Base-by-base conservation (phyloP, 805 yeast species). In the Diddensiella transvaalensis region DNA sequence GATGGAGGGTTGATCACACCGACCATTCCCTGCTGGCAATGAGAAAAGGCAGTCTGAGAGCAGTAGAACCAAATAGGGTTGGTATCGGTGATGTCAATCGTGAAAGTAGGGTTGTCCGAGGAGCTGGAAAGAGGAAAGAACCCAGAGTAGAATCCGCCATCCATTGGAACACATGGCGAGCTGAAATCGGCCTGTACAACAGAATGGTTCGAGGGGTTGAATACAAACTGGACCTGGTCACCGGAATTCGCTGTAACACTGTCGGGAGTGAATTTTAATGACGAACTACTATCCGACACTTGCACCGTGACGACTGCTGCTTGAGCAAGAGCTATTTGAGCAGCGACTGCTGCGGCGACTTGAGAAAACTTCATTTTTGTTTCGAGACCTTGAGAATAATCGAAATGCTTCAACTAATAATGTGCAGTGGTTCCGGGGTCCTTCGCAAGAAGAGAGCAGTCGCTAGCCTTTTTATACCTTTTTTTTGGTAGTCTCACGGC, bases 21-120 rank as follows among this genome's bases (percentile, higher is more conserved):
- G 19, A 50, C 58, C 59, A 56, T 57, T 13, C 60, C 60, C 32
- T 37, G 22, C 44, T 51, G 60, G 46, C 60, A 57, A 39, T 57
- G 60, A 37, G 48, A 43, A 18, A 29, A 40, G 33, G 2, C 26
- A 23, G 59, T 53, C 46, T 57, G 59, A 5, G 59, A 52, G 44
- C 60, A 57, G 47, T 57, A 57, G 46, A 45, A 54, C 58, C 58
- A 57, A 36, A 57, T 51, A 10, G 60, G 60, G 40, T 54, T 51
- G 4, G 59, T 51, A 30, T 18, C 38, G 43, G 44, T 53, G 43
- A 57, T 42, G 29, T 37, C 24, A 36, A 57, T 47, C 30, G 51
- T 46, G 46, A 40, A 57, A n/a, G 52, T 49, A 13, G 54, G 52
- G 22, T 24, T 40, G 21, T 45, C 21, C 8, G 38, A 19, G 15